These are phyloP conservation scores for Paramecium tetraurelia DNA, from an alignment of 73 alveolate genomes.

Conservation along the genomic window DNA sequence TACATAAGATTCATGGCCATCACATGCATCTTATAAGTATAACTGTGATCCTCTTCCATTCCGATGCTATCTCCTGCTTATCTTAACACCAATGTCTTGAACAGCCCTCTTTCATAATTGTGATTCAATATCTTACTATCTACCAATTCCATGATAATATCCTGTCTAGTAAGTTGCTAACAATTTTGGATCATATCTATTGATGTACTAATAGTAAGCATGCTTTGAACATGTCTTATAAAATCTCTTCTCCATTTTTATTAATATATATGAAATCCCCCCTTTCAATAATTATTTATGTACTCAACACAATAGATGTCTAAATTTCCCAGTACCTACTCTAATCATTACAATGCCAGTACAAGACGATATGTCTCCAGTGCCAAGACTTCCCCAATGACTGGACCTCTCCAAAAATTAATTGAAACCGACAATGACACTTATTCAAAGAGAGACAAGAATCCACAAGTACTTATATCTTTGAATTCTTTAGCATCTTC, in stretches of 20 bases:
- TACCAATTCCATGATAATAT: neutral
- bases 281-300: neutral
- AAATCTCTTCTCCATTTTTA: constrained; percentile 22
- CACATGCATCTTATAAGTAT: constrained; percentile 56
- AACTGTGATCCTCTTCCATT: constrained; percentile 64
- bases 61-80: constrained; percentile 57
- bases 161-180: constrained; percentile 1
- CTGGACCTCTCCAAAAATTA: neutral
- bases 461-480: neutral
- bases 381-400: neutral
- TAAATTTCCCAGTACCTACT: neutral
- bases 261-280: neutral
- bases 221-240: constrained; percentile 35
- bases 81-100: constrained; percentile 52
- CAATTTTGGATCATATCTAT: neutral
- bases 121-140: constrained; percentile 32
- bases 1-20: constrained; percentile 53
- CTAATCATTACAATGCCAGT: neutral
- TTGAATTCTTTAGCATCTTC: neutral
- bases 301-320: constrained; percentile 1
- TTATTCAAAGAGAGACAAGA: neutral
- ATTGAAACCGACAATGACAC: constrained; percentile 5
- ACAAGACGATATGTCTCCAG: neutral
- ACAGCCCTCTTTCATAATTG: constrained; percentile 21
- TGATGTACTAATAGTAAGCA: constrained; percentile 31